Conservation (phyloP, 139 green algal genomes). For the Chlorella sp. region DNA sequence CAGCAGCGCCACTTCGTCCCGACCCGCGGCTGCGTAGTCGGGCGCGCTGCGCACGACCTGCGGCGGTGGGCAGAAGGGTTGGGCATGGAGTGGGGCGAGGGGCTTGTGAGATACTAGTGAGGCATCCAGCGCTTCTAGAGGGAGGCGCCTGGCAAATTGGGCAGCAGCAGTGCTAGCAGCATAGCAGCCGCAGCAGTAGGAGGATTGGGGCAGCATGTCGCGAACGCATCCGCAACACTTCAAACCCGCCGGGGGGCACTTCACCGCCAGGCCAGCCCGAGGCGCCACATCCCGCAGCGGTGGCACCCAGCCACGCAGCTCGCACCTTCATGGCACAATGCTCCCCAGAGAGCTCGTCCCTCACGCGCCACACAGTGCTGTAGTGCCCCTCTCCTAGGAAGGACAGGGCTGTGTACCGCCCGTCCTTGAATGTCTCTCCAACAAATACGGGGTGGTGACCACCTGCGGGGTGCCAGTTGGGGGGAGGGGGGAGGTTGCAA, state of each 20-base stretch:
- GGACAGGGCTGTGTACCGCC: slow-evolving; percentile 88
- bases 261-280: too few relatives aligned
- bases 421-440: slow-evolving; percentile 90
- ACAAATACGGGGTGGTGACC: slow-evolving; percentile 94
- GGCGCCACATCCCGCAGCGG: too few relatives aligned
- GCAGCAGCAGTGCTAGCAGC: too few relatives aligned
- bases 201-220: too few relatives aligned
- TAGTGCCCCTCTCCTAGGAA: slow-evolving; percentile 99
- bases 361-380: slow-evolving; percentile 96
- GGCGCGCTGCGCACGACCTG: slow-evolving; percentile 88
- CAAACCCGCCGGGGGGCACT: too few relatives aligned
- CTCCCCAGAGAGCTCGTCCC: slow-evolving; percentile 59
- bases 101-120: too few relatives aligned
- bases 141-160: too few relatives aligned
- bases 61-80: background rate
- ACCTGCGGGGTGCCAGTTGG: slow-evolving; percentile 58
- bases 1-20: slow-evolving; percentile 94
- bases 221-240: too few relatives aligned
- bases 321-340: slow-evolving; percentile 76
- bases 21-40: slow-evolving; percentile 96
- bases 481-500: background rate
- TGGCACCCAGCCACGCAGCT: too few relatives aligned
- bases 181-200: too few relatives aligned
- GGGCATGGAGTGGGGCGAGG: background rate
- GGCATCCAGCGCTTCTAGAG: too few relatives aligned